Percentiles rank a stretch among this genome's conserved stretches.
These are phyloP conservation scores for Citrus cavaleriei DNA, from an alignment of 345 rosid species.

Conservation along the genomic window DNA sequence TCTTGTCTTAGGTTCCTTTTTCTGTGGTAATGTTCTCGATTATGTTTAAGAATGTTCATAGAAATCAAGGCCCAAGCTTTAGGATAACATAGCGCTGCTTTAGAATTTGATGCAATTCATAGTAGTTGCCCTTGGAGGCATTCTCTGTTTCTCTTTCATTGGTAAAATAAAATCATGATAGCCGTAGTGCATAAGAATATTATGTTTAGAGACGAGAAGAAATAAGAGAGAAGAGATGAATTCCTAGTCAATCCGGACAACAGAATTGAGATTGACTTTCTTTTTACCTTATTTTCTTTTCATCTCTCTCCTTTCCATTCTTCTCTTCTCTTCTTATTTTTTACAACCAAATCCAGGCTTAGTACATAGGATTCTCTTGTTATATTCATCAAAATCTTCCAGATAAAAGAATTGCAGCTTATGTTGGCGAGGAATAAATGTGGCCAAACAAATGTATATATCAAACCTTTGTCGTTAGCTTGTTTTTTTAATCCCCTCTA, in stretches of 20 bases:
- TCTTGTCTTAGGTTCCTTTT: not conserved
- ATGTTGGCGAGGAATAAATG: not conserved
- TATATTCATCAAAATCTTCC: too few species aligned
- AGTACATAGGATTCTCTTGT: too few species aligned
- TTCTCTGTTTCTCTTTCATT: not conserved
- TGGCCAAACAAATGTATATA: not conserved
- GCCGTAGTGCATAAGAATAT: not conserved
- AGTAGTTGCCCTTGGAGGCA: not conserved
- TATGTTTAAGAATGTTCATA: slow-evolving; percentile 8
- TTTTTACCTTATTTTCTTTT: too few species aligned
- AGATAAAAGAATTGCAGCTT: too few species aligned
- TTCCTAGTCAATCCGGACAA: too few species aligned
- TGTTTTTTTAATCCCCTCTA: not conserved
- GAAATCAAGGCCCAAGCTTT: slow-evolving; percentile 11
- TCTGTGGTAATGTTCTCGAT: not conserved
- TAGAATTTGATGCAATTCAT: slow-evolving; percentile 2
- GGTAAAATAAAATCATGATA: slow-evolving; percentile 2
- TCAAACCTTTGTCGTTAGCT: not conserved
- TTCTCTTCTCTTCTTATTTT: too few species aligned
- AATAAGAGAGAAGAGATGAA: too few species aligned
- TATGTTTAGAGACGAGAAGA: too few species aligned
- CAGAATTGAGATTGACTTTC: too few species aligned
- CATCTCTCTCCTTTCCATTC: too few species aligned
- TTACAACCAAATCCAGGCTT: too few species aligned
- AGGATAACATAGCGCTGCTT: slow-evolving; percentile 7